Conservation (phyloP, 78 protist species). For the Neovahlkampfia damariscottae region DNA sequence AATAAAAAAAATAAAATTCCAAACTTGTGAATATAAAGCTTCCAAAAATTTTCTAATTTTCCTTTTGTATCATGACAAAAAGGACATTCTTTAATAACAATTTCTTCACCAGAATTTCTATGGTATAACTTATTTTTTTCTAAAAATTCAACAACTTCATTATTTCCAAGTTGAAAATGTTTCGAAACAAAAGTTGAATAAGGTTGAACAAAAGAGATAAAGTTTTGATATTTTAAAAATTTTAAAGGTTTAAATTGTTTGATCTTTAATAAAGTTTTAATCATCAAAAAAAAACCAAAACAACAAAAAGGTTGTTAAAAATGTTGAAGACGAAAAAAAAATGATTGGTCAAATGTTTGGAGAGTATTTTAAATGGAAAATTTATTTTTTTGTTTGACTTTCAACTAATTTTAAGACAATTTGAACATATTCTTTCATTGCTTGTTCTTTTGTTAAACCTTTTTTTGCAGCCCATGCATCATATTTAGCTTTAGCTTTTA, state of each 20-base stretch:
- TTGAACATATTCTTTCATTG: conserved; percentile 14
- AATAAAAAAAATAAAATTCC: no score
- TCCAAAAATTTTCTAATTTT: conserved; percentile 31
- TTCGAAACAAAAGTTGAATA: neutral
- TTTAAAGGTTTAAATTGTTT: no score
- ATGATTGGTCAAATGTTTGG: no score
- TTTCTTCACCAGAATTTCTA: neutral
- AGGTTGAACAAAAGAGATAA: no score
- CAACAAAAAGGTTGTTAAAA: no score
- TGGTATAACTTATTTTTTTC: neutral
- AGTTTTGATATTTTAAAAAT: no score
- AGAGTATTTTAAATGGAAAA: no score
- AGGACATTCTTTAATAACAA: neutral
- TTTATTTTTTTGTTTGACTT: neutral
- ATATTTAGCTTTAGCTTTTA: conserved; percentile 34
- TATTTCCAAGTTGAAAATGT: neutral
- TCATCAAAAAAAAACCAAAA: no score
- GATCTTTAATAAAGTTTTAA: no score
- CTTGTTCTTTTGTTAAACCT: conserved; percentile 13
- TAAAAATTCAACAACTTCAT: neutral
- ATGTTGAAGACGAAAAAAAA: no score
- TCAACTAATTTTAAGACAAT: neutral
- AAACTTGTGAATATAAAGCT: conserved; percentile 44
- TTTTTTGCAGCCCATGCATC: conserved; percentile 23
- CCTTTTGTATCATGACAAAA: neutral